Evolutionary conservation across 2,329 filamentous ascomycete genomes (phyloP), one percentile per base, ranked within the genome.

Genomic region (Aspergillus viridinutans): DNA sequence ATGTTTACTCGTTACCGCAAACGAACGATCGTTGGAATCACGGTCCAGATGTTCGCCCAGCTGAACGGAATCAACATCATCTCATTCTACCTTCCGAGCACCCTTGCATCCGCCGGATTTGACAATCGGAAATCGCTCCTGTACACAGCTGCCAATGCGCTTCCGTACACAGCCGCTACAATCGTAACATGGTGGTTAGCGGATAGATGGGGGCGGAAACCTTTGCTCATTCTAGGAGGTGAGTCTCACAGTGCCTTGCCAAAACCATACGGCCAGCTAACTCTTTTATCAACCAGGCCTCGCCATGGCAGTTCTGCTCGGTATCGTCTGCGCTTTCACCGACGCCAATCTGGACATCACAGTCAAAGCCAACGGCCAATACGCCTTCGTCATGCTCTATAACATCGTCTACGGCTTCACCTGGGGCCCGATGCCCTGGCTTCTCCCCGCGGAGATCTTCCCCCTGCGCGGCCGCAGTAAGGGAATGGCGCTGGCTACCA

Each of bases 1-100:
- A 77, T 77, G 74, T 76, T 76, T 54, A 77, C 73, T 6, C 68
- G 68, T 4, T 77, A 77, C 54, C 71, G 73, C 42, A 76, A 76
- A 56, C 69, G 74, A n/a, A 76, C 73, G 2, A 69, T 76, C 29
- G 70, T 76, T 32, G 74, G 72, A 50, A 74, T 76, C 54, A 75
- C 72, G 0, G 74, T 70, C 8, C 72, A 75, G 42, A 76, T 76
- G 72, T 75, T 73, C 45, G 72, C 74, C 1, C 72, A 76, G 49
- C 66, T 76, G 35, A 75, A 75, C 61, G 74, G 74, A 25, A 76
- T 76, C 63, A 76, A 76, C 61, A 71, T 76, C 61, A 75, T 76
- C 56, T 76, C 74, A 4, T 76, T 76, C 60, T 77, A 77, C 52
- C 71, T 76, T 14, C 74, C 74, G 1, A 72, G 66, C 21, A 71